These are phyloP conservation scores for Fusarium illudens DNA, from an alignment of 2,329 filamentous ascomycete genomes.

Conservation along the genomic window DNA sequence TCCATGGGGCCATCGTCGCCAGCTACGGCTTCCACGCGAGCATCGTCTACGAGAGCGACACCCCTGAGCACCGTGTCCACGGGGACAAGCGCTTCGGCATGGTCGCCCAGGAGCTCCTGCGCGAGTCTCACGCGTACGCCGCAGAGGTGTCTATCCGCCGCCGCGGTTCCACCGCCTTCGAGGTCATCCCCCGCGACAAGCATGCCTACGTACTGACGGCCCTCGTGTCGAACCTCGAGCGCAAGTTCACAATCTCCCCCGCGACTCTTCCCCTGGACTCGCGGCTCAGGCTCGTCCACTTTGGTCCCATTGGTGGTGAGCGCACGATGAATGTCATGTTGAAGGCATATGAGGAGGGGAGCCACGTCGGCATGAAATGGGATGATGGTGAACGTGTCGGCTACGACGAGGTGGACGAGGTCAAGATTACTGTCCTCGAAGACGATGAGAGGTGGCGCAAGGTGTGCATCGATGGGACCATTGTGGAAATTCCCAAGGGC, in stretches of 20 bases:
- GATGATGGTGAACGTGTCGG: constrained; percentile 67
- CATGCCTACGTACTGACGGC: constrained; percentile 83
- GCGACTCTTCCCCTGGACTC: constrained; percentile 74
- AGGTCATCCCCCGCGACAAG: constrained; percentile 49
- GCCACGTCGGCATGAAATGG: constrained; percentile 62
- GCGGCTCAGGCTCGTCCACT: constrained; percentile 75
- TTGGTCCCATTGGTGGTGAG: constrained; percentile 71
- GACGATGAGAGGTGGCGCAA: constrained; percentile 79
- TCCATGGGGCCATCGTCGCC: constrained; percentile 83
- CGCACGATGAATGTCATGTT: constrained; percentile 81
- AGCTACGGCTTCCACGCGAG: constrained; percentile 92
- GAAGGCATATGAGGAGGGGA: constrained; percentile 65
- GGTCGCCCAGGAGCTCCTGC: constrained; percentile 80
- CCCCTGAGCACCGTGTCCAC: constrained; percentile 77
- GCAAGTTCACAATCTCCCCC: constrained; percentile 83
- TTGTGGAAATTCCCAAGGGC: constrained; percentile 74
- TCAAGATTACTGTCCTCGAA: constrained; percentile 74
- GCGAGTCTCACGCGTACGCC: constrained; percentile 59
- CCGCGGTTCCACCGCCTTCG: constrained; percentile 21
- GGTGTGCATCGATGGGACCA: constrained; percentile 91
- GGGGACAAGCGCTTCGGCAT: constrained; percentile 84
- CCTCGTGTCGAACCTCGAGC: constrained; percentile 82
- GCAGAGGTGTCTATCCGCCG: constrained; percentile 52
- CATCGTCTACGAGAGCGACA: constrained; percentile 91
- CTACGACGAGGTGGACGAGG: constrained; percentile 74